Conservation (phyloP, 257 asterid species). For the Solanum bulbocastanum region DNA sequence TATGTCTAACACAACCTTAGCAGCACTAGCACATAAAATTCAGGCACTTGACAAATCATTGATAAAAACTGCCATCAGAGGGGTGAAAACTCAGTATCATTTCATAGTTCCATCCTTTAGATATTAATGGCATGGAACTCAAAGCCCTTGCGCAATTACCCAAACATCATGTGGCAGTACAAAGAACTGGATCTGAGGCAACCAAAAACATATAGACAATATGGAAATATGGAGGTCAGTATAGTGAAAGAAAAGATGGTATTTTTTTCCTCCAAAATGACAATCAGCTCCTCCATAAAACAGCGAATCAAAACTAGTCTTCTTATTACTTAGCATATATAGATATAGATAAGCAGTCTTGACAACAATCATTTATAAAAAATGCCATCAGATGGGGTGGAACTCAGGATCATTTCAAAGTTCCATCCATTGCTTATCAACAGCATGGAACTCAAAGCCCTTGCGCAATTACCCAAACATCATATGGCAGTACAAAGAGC, state of each 20-base stretch:
- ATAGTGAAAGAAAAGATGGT: neutral
- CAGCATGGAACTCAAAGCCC: neutral
- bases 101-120: neutral
- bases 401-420: neutral
- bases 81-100: neutral
- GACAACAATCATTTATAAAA: neutral
- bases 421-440: neutral
- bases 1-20: neutral
- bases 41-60: neutral
- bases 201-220: neutral
- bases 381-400: neutral
- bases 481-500: neutral
- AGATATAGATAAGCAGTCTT: neutral
- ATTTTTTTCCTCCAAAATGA: neutral
- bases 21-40: neutral
- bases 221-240: neutral
- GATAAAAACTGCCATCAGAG: neutral
- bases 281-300: neutral
- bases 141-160: constrained; percentile 2
- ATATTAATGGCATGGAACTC: neutral
- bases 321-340: neutral
- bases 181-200: neutral
- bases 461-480: neutral
- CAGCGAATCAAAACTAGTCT: neutral
- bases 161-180: constrained; percentile 1